A percentile compares a stretch with the other conserved stretches of the same genome.
Evolutionary conservation across 2,329 filamentous ascomycete species (phyloP).

Genomic region (Fusarium sp.): DNA sequence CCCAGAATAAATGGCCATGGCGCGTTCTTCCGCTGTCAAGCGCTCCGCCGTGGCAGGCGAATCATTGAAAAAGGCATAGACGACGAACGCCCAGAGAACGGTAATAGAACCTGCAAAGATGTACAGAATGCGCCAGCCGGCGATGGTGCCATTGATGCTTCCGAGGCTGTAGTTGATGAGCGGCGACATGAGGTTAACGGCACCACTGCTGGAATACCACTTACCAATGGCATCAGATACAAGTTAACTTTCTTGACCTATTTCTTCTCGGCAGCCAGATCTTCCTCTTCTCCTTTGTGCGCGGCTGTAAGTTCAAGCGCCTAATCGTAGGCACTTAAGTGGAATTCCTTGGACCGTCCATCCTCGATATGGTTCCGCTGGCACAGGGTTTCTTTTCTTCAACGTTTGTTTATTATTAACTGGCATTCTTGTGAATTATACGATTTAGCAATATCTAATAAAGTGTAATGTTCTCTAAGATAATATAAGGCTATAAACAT

Average conservation of each 20-base stretch:
- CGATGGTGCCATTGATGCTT: background rate
- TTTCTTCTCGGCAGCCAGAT: background rate
- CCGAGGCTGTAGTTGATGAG: background rate
- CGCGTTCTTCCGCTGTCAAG: background rate
- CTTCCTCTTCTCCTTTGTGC: background rate
- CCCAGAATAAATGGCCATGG: background rate
- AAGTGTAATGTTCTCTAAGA: too few species aligned
- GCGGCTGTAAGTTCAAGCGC: background rate
- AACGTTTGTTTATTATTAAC: too few species aligned
- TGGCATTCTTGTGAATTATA: too few species aligned
- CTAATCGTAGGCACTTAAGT: background rate
- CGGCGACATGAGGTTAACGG: background rate
- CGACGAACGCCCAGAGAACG: background rate
- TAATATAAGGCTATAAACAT: too few species aligned
- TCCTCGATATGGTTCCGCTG: background rate
- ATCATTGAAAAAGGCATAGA: background rate
- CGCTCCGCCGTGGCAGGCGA: background rate
- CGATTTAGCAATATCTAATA: too few species aligned
- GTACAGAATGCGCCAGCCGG: background rate
- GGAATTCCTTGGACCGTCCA: background rate
- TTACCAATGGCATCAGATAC: background rate
- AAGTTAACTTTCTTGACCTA: background rate
- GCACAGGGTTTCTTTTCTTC: background rate
- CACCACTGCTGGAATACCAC: background rate
- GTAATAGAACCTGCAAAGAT: background rate